Evolutionary conservation across 2,329 filamentous ascomycete species (phyloP).

Genomic region (Fusarium newnesense): DNA sequence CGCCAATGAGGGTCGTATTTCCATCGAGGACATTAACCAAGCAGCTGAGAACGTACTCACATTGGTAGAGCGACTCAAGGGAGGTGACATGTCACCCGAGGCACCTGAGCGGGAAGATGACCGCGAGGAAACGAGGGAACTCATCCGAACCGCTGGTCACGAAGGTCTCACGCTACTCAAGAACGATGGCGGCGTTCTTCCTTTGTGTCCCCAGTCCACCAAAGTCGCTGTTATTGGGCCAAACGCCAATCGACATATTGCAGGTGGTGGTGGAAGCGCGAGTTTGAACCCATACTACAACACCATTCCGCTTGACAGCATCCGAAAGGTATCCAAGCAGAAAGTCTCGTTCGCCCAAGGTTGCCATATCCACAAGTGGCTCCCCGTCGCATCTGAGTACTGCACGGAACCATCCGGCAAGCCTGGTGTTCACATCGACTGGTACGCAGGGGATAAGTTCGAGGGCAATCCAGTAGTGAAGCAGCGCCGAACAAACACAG

Average conservation of each 20-base stretch:
- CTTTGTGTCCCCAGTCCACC: slow-evolving; percentile 63
- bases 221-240: slow-evolving; percentile 75
- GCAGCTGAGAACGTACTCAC: slow-evolving; percentile 70
- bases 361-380: slow-evolving; percentile 45
- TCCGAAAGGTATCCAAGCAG: slow-evolving; percentile 62
- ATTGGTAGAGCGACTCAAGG: slow-evolving; percentile 69
- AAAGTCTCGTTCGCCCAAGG: slow-evolving; percentile 65
- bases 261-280: slow-evolving; percentile 74
- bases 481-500: slow-evolving; percentile 70
- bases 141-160: slow-evolving; percentile 70
- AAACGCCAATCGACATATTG: slow-evolving; percentile 74
- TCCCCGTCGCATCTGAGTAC: slow-evolving; percentile 42
- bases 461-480: slow-evolving; percentile 65
- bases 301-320: slow-evolving; percentile 70
- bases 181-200: slow-evolving; percentile 68
- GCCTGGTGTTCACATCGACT: slow-evolving; percentile 71
- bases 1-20: slow-evolving; percentile 59
- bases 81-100: slow-evolving; percentile 67
- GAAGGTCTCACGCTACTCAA: slow-evolving; percentile 74
- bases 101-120: slow-evolving; percentile 67
- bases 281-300: slow-evolving; percentile 76
- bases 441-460: slow-evolving; percentile 72
- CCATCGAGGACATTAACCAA: slow-evolving; percentile 61
- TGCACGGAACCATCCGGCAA: slow-evolving; percentile 57
- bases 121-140: slow-evolving; percentile 64